These are phyloP conservation scores for Guyanaporus albipodus DNA, from an alignment of 768 basidiomycete species.

Conservation along the genomic window DNA sequence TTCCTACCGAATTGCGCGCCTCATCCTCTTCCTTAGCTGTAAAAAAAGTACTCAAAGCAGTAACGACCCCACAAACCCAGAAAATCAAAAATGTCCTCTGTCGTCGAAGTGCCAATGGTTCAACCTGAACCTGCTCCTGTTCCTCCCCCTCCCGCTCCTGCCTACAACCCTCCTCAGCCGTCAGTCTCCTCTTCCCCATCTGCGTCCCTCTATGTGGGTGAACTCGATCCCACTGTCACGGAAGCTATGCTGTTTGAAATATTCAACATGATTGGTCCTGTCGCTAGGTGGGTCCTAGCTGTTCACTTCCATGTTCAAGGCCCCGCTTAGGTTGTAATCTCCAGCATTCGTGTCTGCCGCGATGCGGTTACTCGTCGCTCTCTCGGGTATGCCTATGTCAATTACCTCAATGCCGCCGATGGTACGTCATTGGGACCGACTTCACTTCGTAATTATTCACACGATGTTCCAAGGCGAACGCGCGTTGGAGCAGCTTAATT, in stretches of 20 bases:
- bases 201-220: slow-evolving; percentile 97
- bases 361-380: slow-evolving; percentile 99
- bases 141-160: slow-evolving; percentile 43
- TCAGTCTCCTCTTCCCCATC: slow-evolving; percentile 67
- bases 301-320: neutral
- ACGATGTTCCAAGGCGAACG: slow-evolving; percentile 68
- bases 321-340: neutral
- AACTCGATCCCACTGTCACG: slow-evolving; percentile 95
- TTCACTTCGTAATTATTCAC: neutral
- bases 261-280: slow-evolving; percentile 99
- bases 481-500: slow-evolving; percentile 98
- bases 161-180: slow-evolving; percentile 52
- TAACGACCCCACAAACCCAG: slow-evolving; percentile 72
- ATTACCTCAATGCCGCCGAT: slow-evolving; percentile 93
- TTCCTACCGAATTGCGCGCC: slow-evolving; percentile 12
- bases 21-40: slow-evolving; percentile 37
- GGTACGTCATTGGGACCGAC: slow-evolving; percentile 48
- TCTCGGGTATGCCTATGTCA: slow-evolving; percentile 99
- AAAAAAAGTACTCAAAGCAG: slow-evolving; percentile 84
- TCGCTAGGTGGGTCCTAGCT: slow-evolving; percentile 70
- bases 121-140: slow-evolving; percentile 47
- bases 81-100: slow-evolving; percentile 59
- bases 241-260: slow-evolving; percentile 99
- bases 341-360: slow-evolving; percentile 97
- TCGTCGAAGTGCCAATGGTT: slow-evolving; percentile 51